These are phyloP conservation scores for Verticillium alfalfae DNA, from an alignment of 2,329 filamentous ascomycete genomes.

Conservation along the genomic window DNA sequence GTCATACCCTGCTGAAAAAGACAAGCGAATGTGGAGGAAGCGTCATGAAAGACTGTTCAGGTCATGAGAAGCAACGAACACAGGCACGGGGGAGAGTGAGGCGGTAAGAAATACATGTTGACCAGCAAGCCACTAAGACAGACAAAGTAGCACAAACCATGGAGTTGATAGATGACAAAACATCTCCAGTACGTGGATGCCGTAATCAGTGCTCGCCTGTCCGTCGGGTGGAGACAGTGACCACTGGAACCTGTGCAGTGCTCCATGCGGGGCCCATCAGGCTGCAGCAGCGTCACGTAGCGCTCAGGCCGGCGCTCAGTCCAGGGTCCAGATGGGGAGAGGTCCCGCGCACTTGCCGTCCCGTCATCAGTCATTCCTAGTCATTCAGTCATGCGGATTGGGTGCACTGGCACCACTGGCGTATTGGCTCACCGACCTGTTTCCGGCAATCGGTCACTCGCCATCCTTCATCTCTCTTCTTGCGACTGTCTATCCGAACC, in stretches of 20 bases:
- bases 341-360: background rate
- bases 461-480: background rate
- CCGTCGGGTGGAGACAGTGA: background rate
- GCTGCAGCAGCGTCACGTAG: background rate
- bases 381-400: background rate
- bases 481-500: background rate
- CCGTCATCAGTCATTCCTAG: background rate
- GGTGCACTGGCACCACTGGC: background rate
- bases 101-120: too few relatives aligned
- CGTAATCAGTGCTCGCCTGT: background rate
- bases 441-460: background rate
- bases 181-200: background rate
- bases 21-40: too few relatives aligned
- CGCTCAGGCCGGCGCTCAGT: background rate
- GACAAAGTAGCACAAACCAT: background rate
- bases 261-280: background rate
- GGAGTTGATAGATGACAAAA: too few relatives aligned
- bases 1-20: background rate
- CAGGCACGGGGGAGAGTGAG: too few relatives aligned
- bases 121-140: background rate
- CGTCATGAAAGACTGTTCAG: too few relatives aligned
- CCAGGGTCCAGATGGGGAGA: background rate
- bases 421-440: background rate
- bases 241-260: background rate
- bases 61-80: too few relatives aligned